Percentiles rank a stretch among this genome's conserved stretches.
phyloP scores from a whole-genome alignment of 805 yeast species.

The Clavispora asparagi region DNA sequence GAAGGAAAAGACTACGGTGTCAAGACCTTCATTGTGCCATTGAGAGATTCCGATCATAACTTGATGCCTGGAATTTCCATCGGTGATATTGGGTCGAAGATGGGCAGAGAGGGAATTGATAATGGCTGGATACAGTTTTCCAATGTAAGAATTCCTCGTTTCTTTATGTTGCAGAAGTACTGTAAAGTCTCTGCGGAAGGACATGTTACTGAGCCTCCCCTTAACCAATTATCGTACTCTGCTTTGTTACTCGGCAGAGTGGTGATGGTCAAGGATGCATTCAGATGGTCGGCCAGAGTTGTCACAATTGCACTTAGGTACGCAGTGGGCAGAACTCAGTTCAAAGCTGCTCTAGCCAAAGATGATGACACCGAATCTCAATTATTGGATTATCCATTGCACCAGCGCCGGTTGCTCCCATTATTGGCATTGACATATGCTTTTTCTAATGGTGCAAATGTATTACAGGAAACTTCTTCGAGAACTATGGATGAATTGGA shows the following conservation, averaged over 20 bases:
- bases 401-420: slow-evolving; percentile 86
- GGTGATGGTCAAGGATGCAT: slow-evolving; percentile 82
- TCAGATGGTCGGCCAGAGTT: slow-evolving; percentile 72
- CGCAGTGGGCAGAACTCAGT: slow-evolving; percentile 87
- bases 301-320: slow-evolving; percentile 82
- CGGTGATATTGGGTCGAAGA: slow-evolving; percentile 92
- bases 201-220: slow-evolving; percentile 69
- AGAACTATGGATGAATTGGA: slow-evolving; percentile 50
- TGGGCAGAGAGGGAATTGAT: slow-evolving; percentile 95
- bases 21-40: slow-evolving; percentile 85
- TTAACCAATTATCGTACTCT: slow-evolving; percentile 84
- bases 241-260: slow-evolving; percentile 88
- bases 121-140: slow-evolving; percentile 96
- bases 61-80: slow-evolving; percentile 73
- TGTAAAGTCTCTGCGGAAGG: slow-evolving; percentile 67
- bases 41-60: slow-evolving; percentile 70
- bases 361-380: slow-evolving; percentile 54
- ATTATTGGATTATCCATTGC: slow-evolving; percentile 80
- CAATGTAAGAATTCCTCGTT: slow-evolving; percentile 77
- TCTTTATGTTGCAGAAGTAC: slow-evolving; percentile 76
- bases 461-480: slow-evolving; percentile 50
- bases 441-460: slow-evolving; percentile 64
- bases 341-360: slow-evolving; percentile 37
- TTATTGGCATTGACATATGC: slow-evolving; percentile 74
- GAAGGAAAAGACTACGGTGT: slow-evolving; percentile 87